Base-by-base conservation (phyloP, 768 basidiomycete species). In the Naganishia vaughanmartiniae region DNA sequence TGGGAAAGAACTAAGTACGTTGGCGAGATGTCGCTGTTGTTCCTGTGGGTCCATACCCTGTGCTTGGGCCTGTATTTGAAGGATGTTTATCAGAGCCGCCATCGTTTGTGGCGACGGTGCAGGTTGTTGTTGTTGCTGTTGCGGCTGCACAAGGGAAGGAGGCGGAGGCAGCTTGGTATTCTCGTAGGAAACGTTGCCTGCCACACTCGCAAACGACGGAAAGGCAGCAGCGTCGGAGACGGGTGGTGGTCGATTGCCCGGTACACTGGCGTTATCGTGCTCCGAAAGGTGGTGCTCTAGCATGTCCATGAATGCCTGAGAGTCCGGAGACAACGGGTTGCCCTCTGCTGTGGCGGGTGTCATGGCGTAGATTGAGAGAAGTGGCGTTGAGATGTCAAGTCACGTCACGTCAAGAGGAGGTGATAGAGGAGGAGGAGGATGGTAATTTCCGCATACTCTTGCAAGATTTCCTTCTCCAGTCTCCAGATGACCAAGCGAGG, bases 261-360 rank as follows among this genome's bases (percentile, higher is more conserved):
- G 15, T 15, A 15, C 14, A 42, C 42, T 42, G 2, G 42, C 19
- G 53, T 17, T 54, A 15, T 70, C 69, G 42, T 70, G 51, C 31
- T 56, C 71, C 10, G 17, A 30, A 9, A 72, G 45, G 33, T 72
- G 71, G 10, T 45, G 60, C 36, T 72, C 71, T 39, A 72, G 67
- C 30, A 72, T 53, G 14, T 42, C 53, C 60, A 72, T 65, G 54
- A 72, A 72, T 54, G 60, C 71, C 36, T 48, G 57, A 7, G 67
- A 69, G 42, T 51, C 68, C 9, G 71, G 71, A n/a, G 71, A 72
- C 26, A 72, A 51, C 14, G 69, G 69, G 19, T 15, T 48, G 31
- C 42, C 42, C 42, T 42, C 42, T 42, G 42, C 14, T 9, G 42
- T 42, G 42, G 42, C 42, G 42, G 42, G 42, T 15, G 17, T 42